Conservation (phyloP, 352 stramenopile genomes). For the Aphanomyces stellatus region DNA sequence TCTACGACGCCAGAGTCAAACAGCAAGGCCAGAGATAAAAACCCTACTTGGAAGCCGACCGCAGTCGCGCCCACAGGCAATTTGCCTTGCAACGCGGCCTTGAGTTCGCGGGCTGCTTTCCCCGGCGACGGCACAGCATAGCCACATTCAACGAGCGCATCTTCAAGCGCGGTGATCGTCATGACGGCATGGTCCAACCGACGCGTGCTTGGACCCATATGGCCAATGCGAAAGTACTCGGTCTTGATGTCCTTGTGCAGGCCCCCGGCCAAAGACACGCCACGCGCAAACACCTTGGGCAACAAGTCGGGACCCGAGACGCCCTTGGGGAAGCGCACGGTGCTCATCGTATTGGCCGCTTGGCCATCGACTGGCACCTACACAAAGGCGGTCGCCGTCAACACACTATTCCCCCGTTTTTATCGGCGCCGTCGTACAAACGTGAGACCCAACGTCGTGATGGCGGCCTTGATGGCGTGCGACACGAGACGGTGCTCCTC, state of each 20-base stretch:
- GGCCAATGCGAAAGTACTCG: slow-evolving; percentile 77
- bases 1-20: slow-evolving; percentile 15
- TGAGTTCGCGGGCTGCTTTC: slow-evolving; percentile 29
- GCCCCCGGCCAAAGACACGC: slow-evolving; percentile 60
- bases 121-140: slow-evolving; percentile 49
- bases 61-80: slow-evolving; percentile 41
- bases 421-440: slow-evolving; percentile 23
- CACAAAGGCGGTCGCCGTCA: neutral
- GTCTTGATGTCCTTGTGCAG: slow-evolving; percentile 78
- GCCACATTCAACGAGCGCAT: slow-evolving; percentile 57
- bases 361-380: slow-evolving; percentile 34
- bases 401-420: neutral
- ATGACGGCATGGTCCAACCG: slow-evolving; percentile 66
- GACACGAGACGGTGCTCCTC: slow-evolving; percentile 49
- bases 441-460: slow-evolving; percentile 48
- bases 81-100: slow-evolving; percentile 29
- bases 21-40: slow-evolving; percentile 16
- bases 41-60: neutral
- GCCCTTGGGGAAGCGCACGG: slow-evolving; percentile 59
- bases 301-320: slow-evolving; percentile 57
- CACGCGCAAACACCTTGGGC: slow-evolving; percentile 57
- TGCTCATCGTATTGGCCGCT: slow-evolving; percentile 62
- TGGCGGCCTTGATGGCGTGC: slow-evolving; percentile 55
- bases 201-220: slow-evolving; percentile 73
- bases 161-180: slow-evolving; percentile 62